Base-by-base conservation (phyloP, 495 filamentous ascomycete species). In the Tuber umbilicatum region DNA sequence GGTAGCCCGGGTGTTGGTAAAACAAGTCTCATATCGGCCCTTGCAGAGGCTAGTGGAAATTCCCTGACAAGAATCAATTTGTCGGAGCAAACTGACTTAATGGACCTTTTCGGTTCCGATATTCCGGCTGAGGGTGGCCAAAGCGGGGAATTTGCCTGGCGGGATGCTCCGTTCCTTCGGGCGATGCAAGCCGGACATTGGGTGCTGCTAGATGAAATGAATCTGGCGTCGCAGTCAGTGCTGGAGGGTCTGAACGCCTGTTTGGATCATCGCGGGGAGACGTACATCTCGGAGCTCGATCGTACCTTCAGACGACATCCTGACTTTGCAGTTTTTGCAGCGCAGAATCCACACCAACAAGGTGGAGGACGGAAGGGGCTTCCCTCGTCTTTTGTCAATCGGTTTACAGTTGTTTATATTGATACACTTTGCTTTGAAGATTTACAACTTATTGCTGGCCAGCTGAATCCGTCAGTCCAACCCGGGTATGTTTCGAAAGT, bases 121-220 rank as follows among this genome's bases (percentile, higher is more conserved):
- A 92, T 97, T 3, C 96, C 96, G 2, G 88, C 97, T 17, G 94
- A 97, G 84, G 94, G 93, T 60, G 93, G 89, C 0, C 88, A 91
- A 79, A 89, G 92, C 31, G 95, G 96, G 2, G 89, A 91, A 72
- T 99, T 99, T 77, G 89, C 89, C 7, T 99, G 96, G 96, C 89
- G 93, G 74, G 94, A 98, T 83, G 96, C 93, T 21, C 94, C 96
- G 1, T 99, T 98, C 81, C 85, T 99, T 45, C 90, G 91, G 82
- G 96, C 96, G 14, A 98, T 99, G 94, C 94, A 96, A 82, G 90
- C 88, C 68, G 96, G 96, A 19, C 89, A 94, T 76, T 99, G 96
- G 96, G 94, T 98, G 12, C 85, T 99, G 14, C 85, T 99, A 1
- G 96, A 99, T 83, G 96, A 99, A 86, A 97, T 99, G 96, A 99